Base-by-base conservation (phyloP, 306 rosid genomes). In the Carpinus fangiana region DNA sequence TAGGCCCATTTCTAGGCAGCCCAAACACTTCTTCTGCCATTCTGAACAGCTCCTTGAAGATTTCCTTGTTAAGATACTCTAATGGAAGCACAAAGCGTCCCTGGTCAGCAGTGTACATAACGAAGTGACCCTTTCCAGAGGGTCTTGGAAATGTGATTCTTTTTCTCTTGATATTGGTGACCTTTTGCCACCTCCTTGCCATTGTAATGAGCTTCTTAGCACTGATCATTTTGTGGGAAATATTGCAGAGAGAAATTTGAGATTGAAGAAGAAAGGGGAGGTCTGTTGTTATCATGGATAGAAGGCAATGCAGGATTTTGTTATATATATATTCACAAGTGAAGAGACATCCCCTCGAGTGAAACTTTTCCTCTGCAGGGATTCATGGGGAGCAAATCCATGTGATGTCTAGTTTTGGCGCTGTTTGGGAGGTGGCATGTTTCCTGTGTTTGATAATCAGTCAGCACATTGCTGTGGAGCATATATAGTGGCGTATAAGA, bases 1-100 rank as follows among this genome's bases (percentile, higher is more conserved):
- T 65, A 34, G 76, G 76, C 45, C 78, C 75, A 4, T 52, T n/a
- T 28, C 36, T 57, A 0, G 76, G 36, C 23, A 81, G 38, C 12
- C 84, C 84, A 59, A 79, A 74, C 51, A 75, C 76, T 45, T 67
- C 75, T 59, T 72, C 78, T 5, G 73, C 36, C 73, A 79, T 16
- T 75, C 16, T 64, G 7, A 79, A 65, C 18, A 79, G 82, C 73
- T 73, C 82, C 55, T 50, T 41, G 26, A 79, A 51, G 7, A 64
- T 52, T 43, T 79, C 38, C 41, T 65, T 18, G 61, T 62, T 73
- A 4, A 79, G 78, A 79, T 73, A 79, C 13, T 43, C 34, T 20
- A 73, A 64, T 9, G 82, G 82, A 75, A 79, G 64, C 62, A 47
- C 73, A 38, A 72, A 79, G 26, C 80, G 72, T 67, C 41, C 51